phyloP scores from a whole-genome alignment of 169 alveolate species.

The Eimeria acervulina region DNA sequence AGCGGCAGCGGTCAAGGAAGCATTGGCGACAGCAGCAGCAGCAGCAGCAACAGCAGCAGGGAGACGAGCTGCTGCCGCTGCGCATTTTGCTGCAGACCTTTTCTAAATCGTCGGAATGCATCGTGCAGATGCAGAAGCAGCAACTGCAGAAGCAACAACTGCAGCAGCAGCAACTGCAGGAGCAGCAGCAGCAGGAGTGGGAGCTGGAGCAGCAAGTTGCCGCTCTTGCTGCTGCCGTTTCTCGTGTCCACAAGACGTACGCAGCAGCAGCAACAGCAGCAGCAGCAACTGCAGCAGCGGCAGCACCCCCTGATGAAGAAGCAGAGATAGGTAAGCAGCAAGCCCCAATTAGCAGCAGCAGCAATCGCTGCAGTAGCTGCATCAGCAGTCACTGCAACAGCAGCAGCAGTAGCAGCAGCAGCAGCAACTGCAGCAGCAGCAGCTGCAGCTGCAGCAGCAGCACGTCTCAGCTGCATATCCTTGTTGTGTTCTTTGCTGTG shows the following conservation, averaged over 20 bases:
- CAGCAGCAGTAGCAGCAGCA: not conserved
- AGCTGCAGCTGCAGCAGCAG: not conserved
- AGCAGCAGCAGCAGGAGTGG: not conserved
- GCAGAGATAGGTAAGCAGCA: not conserved
- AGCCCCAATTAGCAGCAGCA: not conserved
- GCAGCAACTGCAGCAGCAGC: slow-evolving; percentile 1
- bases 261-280: slow-evolving; percentile 76
- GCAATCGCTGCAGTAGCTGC: not conserved
- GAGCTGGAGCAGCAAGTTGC: not conserved
- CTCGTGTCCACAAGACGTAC: slow-evolving; percentile 14
- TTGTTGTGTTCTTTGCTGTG: slow-evolving; percentile 39
- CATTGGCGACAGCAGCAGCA: slow-evolving; percentile 1
- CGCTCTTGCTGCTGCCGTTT: slow-evolving; percentile 12
- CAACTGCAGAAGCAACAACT: slow-evolving; percentile 28
- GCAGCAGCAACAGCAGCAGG: slow-evolving; percentile 22
- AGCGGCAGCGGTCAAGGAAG: not conserved
- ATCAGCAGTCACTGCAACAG: not conserved
- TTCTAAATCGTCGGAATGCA: slow-evolving; percentile 5
- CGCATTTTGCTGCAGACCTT: slow-evolving; percentile 55
- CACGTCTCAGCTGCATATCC: not conserved
- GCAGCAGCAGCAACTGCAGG: slow-evolving; percentile 6
- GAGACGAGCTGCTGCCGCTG: slow-evolving; percentile 53
- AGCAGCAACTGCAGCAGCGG: slow-evolving; percentile 31
- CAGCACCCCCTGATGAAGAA: not conserved
- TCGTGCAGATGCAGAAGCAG: slow-evolving; percentile 9